Percentiles rank a stretch among this genome's conserved stretches.
Evolutionary conservation across 2,329 filamentous ascomycete species (phyloP).

Genomic region (Fusarium avenaceum): DNA sequence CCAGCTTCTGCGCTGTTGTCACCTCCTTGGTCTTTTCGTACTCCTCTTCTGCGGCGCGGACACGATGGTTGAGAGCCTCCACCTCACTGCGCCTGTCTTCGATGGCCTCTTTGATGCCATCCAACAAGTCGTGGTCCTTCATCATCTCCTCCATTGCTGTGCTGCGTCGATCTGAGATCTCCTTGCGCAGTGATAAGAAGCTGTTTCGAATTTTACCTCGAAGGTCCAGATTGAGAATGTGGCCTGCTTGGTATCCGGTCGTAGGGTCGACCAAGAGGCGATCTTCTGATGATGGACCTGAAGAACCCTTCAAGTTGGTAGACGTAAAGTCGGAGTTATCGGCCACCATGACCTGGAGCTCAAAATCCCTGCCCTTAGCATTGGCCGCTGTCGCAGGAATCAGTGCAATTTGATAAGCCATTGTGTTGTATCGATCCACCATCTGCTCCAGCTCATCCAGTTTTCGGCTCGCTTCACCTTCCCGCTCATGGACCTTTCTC

Average conservation of each 20-base stretch:
- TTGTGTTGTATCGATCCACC: constrained; percentile 91
- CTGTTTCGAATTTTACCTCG: constrained; percentile 84
- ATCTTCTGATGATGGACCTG: constrained; percentile 67
- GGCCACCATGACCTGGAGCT: constrained; percentile 85
- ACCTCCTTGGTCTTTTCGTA: constrained; percentile 93
- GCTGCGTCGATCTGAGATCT: constrained; percentile 90
- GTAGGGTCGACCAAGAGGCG: constrained; percentile 84
- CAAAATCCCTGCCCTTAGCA: constrained; percentile 86
- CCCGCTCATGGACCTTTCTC: constrained; percentile 84
- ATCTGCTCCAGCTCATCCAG: constrained; percentile 93
- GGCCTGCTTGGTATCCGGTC: constrained; percentile 89
- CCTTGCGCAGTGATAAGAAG: constrained; percentile 84
- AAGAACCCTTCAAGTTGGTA: constrained; percentile 66
- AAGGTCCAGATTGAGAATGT: constrained; percentile 90
- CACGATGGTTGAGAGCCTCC: constrained; percentile 88
- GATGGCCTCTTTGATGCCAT: constrained; percentile 95
- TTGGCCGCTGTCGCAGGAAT: constrained; percentile 89
- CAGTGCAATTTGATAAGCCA: constrained; percentile 92
- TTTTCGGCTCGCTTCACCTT: constrained; percentile 85
- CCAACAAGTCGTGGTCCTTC: constrained; percentile 92
- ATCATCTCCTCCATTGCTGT: constrained; percentile 89
- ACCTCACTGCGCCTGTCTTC: constrained; percentile 96
- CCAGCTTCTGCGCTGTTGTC: constrained; percentile 87
- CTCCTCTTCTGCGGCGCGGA: constrained; percentile 90
- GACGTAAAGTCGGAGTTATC: constrained; percentile 82